Conservation (phyloP, 768 basidiomycete species). For the Phylloporus sp. region DNA sequence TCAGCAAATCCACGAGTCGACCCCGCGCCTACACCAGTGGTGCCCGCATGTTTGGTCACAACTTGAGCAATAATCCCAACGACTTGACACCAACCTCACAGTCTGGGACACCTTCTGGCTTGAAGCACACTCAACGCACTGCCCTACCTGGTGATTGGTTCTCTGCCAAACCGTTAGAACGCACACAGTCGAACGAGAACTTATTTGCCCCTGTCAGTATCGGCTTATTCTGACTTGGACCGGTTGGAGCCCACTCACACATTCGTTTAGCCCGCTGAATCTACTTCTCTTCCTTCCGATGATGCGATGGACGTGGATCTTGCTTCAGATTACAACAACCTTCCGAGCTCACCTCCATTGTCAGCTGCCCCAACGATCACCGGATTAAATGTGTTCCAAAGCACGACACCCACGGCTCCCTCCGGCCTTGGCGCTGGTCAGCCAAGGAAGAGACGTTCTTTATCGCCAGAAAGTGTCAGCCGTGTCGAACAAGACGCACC, state of each 20-base stretch:
- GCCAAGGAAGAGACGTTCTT: constrained; percentile 55
- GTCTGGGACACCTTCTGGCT: constrained; percentile 35
- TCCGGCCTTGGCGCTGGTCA: constrained; percentile 37
- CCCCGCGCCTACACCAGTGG: constrained; percentile 65
- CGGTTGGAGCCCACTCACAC: constrained; percentile 11
- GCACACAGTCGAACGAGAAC: constrained; percentile 24
- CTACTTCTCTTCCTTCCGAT: constrained; percentile 45
- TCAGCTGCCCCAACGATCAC: constrained; percentile 52
- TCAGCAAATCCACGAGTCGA: constrained; percentile 36
- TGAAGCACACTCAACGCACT: constrained; percentile 57
- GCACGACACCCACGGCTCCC: constrained; percentile 46
- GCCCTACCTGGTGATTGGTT: constrained; percentile 66
- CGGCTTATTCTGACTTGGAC: constrained; percentile 3
- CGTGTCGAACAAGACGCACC: constrained; percentile 36
- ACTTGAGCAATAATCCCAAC: constrained; percentile 59
- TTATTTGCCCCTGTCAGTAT: constrained; percentile 28
- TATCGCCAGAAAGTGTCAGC: constrained; percentile 48
- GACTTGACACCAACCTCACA: constrained; percentile 25
- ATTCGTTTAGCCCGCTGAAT: constrained; percentile 29
- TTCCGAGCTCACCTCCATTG: constrained; percentile 37
- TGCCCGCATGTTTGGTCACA: constrained; percentile 68
- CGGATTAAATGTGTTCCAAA: constrained; percentile 62
- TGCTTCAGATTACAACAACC: constrained; percentile 36
- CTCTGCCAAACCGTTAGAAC: constrained; percentile 19
- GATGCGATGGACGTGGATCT: constrained; percentile 83